Evolutionary conservation across 176 grass and related monocot species (phyloP), one percentile per base, ranked within the genome.

Genomic region (Oryza australiensis): DNA sequence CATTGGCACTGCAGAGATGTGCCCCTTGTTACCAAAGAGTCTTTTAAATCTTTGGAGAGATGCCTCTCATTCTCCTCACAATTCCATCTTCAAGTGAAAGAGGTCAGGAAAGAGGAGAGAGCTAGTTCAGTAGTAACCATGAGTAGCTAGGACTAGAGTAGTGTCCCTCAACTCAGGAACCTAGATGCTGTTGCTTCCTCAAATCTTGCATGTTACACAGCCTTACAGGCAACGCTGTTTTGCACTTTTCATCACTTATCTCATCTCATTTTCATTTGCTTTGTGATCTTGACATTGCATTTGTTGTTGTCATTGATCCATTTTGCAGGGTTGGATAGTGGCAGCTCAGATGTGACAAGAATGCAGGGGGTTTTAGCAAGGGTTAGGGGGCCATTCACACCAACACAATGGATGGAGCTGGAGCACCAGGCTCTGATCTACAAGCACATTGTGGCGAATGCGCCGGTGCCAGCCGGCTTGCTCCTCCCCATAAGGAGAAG

Each of bases 381-480:
- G 78, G 74, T 94, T 75, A 94, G 90, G 83, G 90, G 90, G 22
- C 90, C 94, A 7, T 97, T 97, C 78, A 97, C 94, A 9, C 90
- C 90, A 22, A 90, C 94, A 24, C 94, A 97, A 81, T 97, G 94
- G 94, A 92, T 97, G 90, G 92, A 97, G 70, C 82, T 97, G 66
- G 95, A 97, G 71, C 95, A 91, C 78, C 95, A 94, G 73, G 92
- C 95, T 15, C 75, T 97, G 77, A 94, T 97, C 75, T 97, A 97
- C 79, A 97, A 94, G 68, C 68, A 71, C 68, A 71, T 71, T 43
- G 38, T 71, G 23, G 68, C 38, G 12, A 71, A 71, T 43, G 68
- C 68, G 4, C 68, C 68, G 0, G 68, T 71, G 12, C 68, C 68
- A 10, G n/a, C 68, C 23, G 5, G 38, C n/a, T 71, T 71, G 12